Conservation (phyloP, 2,329 filamentous ascomycete genomes). For the Cytospora mali region DNA sequence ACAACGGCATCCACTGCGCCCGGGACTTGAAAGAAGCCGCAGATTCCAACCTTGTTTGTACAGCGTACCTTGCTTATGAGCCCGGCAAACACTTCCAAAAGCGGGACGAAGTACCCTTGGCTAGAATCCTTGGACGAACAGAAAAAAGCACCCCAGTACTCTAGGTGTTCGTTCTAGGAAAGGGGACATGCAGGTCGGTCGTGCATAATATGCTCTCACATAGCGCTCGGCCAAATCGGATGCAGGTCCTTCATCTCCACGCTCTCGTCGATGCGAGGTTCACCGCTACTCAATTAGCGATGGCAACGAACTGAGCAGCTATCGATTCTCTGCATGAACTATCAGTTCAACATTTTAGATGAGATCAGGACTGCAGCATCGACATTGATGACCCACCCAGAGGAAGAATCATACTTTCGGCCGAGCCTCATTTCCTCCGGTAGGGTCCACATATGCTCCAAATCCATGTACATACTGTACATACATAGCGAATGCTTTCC, state of each 20-base stretch:
- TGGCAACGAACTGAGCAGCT: conserved; percentile 8
- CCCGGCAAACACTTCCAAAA: background rate
- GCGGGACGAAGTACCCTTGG: background rate
- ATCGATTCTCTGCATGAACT: background rate
- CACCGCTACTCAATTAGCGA: conserved; percentile 17
- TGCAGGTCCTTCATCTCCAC: conserved; percentile 6
- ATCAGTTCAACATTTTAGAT: background rate
- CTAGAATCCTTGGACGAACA: background rate
- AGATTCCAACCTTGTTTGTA: background rate
- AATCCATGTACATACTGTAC: background rate
- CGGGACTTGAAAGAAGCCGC: background rate
- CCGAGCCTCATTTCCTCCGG: background rate
- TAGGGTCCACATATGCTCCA: background rate
- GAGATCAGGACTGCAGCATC: background rate
- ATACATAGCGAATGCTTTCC: background rate
- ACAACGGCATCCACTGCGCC: background rate
- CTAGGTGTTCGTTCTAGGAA: background rate
- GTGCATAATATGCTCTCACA: background rate
- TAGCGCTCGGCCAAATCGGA: conserved; percentile 19
- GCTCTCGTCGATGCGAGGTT: conserved; percentile 18
- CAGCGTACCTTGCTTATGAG: background rate
- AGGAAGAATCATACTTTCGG: background rate
- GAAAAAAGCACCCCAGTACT: background rate
- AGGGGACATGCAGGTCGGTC: conserved; percentile 1
- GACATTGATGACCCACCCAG: background rate